Conservation (phyloP, 768 basidiomycete species). For the Tremella mesenterica region DNA sequence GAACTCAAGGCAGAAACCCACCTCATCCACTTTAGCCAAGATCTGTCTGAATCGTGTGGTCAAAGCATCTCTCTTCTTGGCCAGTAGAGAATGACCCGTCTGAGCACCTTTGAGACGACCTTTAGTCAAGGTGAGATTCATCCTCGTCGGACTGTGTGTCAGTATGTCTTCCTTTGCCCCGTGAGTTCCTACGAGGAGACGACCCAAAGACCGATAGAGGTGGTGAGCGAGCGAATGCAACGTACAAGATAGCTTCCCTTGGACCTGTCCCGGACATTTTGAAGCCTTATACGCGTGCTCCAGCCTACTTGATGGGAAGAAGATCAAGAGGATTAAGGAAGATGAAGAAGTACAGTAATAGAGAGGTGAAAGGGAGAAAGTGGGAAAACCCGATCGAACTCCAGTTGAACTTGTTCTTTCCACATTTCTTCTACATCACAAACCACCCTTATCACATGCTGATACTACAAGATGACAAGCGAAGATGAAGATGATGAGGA, state of each 20-base stretch:
- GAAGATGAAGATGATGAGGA: slow-evolving; percentile 56
- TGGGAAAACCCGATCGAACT: neutral
- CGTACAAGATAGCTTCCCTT: slow-evolving; percentile 71
- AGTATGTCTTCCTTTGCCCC: neutral
- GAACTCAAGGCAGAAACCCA: slow-evolving; percentile 45
- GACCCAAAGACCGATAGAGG: neutral
- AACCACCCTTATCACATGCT: too few relatives aligned
- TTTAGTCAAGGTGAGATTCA: slow-evolving; percentile 85
- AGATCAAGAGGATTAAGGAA: neutral
- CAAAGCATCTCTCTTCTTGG: slow-evolving; percentile 96
- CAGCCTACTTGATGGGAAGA: neutral
- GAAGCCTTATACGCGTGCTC: slow-evolving; percentile 5
- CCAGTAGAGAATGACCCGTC: slow-evolving; percentile 87
- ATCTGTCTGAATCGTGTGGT: slow-evolving; percentile 91
- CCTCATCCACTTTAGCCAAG: slow-evolving; percentile 94
- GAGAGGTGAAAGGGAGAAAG: neutral
- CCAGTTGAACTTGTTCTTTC: too few relatives aligned
- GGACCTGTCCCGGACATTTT: slow-evolving; percentile 81
- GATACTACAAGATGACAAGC: slow-evolving; percentile 22
- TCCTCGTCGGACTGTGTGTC: slow-evolving; percentile 70
- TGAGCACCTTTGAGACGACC: slow-evolving; percentile 73
- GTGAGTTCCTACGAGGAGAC: neutral
- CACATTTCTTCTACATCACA: too few relatives aligned
- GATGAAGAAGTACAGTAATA: neutral
- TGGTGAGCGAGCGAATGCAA: neutral